Evolutionary conservation across 768 basidiomycete species (phyloP), one percentile per base, ranked within the genome.

Genomic region (Strobilomyces dryophilus): DNA sequence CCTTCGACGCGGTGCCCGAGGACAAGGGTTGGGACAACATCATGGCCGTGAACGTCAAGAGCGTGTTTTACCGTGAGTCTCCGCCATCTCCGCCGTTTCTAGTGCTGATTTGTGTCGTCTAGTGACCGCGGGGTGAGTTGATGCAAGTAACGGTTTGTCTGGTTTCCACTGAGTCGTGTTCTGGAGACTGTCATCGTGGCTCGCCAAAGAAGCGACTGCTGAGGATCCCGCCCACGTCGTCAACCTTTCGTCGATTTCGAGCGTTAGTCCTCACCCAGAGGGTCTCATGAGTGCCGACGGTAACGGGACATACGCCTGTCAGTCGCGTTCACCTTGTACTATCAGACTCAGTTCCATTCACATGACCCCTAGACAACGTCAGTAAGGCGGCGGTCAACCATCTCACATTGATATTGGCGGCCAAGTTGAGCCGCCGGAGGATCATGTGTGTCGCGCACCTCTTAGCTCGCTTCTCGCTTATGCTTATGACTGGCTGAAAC

Each of bases 341-440:
- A 48, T 2, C 35, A 2, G 9, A 12, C 10, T 24, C 11, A 27
- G 8, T 15, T n/a, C 31, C 41, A 45, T 55, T 56, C 43, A 40
- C 12, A 5, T 21, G 15, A n/a, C 45, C 41, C 35, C 18, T 24
- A 92, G 89, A 92, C 65, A 80, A 83, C 60, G 75, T 89, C 8
- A 90, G 88, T 68, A 92, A 92, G 70, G 90, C 90, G n/a, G 89
- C 89, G 27, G 82, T 87, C 17, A 92, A 91, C 71, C 89, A 92
- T 58, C 80, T 93, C 43, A 91, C 90, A 5, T 81, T 82, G 14
- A 74, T 78, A 45, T 74, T 92, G 18, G 87, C 90, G 0, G 69
- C 82, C 41, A 87, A 86, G 47, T 76, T 92, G 15, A 80, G 73
- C 8, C 73, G 72, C 8, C 70, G 69, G 11, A 77, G 79, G 55